phyloP scores from a whole-genome alignment of 73 alveolate genomes.

The Diophrys sp. region DNA sequence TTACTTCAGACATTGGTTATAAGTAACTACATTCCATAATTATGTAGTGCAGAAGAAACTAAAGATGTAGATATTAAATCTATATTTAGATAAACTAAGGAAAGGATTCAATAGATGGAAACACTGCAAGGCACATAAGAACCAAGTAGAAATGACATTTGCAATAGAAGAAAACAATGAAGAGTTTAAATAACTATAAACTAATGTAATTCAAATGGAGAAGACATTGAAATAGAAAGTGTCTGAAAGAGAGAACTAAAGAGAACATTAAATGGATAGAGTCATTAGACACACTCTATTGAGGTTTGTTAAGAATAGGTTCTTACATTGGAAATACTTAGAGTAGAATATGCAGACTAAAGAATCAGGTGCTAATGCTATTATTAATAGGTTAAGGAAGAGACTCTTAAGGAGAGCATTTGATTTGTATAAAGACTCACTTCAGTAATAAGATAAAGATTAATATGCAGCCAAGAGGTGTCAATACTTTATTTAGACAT shows the following conservation, averaged over 20 bases:
- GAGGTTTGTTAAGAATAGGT: conserved; percentile 5
- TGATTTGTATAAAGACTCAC: neutral
- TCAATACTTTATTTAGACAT: neutral
- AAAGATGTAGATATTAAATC: conserved; percentile 16
- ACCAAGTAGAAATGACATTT: neutral
- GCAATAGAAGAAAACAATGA: neutral
- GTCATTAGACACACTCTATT: neutral
- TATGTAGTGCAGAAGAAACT: conserved; percentile 10
- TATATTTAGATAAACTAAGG: conserved; percentile 17
- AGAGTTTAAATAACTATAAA: neutral
- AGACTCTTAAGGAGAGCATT: conserved; percentile 1
- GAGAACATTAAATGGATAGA: neutral
- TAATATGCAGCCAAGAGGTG: neutral
- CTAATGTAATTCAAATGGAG: neutral
- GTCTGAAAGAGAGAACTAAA: neutral
- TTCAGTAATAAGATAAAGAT: neutral
- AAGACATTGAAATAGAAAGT: too few relatives aligned
- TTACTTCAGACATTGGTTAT: conserved; percentile 15
- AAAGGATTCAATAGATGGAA: conserved; percentile 40
- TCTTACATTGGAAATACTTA: neutral
- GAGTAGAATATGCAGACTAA: neutral
- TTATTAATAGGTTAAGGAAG: neutral
- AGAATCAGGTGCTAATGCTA: conserved; percentile 2
- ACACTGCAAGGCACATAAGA: neutral
- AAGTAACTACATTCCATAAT: neutral